Evolutionary conservation across 352 stramenopile species (phyloP).

Genomic region (Globisporangium rhizosaccharum): DNA sequence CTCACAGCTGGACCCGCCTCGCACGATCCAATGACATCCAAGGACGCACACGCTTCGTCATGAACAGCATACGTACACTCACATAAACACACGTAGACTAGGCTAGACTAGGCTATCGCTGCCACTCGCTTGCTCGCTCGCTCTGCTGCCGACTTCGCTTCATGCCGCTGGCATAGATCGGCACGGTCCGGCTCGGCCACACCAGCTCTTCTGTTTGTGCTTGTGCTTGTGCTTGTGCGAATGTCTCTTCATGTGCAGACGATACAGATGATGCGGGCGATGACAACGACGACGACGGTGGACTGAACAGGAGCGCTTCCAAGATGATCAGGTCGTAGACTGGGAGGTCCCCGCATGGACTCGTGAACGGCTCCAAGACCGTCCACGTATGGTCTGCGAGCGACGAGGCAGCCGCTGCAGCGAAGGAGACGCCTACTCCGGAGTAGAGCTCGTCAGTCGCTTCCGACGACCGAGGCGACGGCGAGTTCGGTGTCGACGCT

Average conservation of each 20-base stretch:
- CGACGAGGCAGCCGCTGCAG: not conserved
- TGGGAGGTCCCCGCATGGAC: slow-evolving; percentile 8
- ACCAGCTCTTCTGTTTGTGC: not conserved
- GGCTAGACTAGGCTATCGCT: too few species aligned
- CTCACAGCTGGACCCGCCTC: too few species aligned
- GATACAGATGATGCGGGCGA: not conserved
- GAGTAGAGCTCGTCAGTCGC: not conserved
- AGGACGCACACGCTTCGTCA: too few species aligned
- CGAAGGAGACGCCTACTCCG: not conserved
- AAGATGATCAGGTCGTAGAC: slow-evolving; percentile 6
- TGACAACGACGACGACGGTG: not conserved
- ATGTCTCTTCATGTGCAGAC: not conserved
- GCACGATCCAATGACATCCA: too few species aligned
- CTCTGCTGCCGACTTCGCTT: not conserved
- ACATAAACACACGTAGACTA: too few species aligned
- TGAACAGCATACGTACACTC: too few species aligned
- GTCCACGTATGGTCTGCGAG: not conserved
- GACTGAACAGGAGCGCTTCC: slow-evolving; percentile 4
- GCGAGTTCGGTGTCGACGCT: not conserved
- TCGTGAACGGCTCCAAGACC: slow-evolving; percentile 5
- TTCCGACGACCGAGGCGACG: not conserved
- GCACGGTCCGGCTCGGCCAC: not conserved
- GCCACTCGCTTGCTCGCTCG: not conserved
- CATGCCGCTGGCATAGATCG: not conserved
- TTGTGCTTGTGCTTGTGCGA: not conserved